Percentiles rank a stretch among this genome's conserved stretches.
phyloP scores from a whole-genome alignment of 2,329 filamentous ascomycete genomes.

The Helotiales sp. region DNA sequence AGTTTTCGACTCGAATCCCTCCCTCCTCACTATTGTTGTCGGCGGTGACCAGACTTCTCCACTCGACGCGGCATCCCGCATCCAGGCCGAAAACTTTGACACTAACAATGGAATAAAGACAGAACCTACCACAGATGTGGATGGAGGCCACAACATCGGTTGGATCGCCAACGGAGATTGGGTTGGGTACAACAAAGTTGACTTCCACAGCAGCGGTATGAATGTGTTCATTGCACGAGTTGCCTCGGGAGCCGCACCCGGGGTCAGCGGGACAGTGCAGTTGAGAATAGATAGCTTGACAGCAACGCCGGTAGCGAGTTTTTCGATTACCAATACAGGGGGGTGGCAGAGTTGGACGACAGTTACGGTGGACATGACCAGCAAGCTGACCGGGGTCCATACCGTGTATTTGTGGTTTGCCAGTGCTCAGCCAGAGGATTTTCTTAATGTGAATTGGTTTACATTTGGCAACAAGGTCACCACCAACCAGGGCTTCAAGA shows the following conservation, averaged over 20 bases:
- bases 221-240: constrained; percentile 14
- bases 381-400: constrained; percentile 13
- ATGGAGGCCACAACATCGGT: constrained; percentile 17
- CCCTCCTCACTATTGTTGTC: constrained; percentile 27
- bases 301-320: constrained; percentile 6
- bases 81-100: constrained; percentile 11
- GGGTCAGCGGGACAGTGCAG: constrained; percentile 17
- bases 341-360: constrained; percentile 23
- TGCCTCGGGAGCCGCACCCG: constrained; percentile 13
- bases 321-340: constrained; percentile 14
- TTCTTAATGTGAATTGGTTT: constrained; percentile 23
- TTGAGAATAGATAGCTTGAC: constrained; percentile 10
- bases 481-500: neutral
- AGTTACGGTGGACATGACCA: constrained; percentile 2
- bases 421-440: constrained; percentile 15
- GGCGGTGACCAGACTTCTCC: constrained; percentile 17
- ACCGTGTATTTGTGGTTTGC: constrained; percentile 17
- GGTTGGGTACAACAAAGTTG: constrained; percentile 19
- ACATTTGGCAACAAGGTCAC: constrained; percentile 10
- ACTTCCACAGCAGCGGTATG: constrained; percentile 7
- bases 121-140: constrained; percentile 15
- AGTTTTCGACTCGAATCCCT: constrained; percentile 54
- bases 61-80: neutral
- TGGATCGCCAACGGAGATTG: constrained; percentile 21
- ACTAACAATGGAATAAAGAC: constrained; percentile 17